Evolutionary conservation across 805 yeast species (phyloP), one percentile per base, ranked within the genome.

Genomic region (Monosporozyma solicola): DNA sequence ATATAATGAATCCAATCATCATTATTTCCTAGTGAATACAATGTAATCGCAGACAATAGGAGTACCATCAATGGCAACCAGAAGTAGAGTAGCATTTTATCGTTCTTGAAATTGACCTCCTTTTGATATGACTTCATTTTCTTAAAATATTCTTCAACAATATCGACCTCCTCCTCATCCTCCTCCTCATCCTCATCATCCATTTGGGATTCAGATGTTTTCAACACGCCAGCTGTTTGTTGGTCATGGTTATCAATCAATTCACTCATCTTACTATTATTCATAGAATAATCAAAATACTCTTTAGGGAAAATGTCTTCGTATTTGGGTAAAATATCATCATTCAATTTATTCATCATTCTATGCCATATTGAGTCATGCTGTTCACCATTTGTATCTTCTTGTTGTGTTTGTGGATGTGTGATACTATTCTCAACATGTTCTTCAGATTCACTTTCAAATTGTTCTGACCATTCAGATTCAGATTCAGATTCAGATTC

Each of bases 11-110:
- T 57, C 11, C 64, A 66, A 54, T 65, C 66, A 35, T 68, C 70
- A 46, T 65, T 67, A 15, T 64, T 62, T 3, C 77, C 75, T 22
- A 70, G 62, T 32, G 62, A 68, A 54, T 63, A 65, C 22, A 73
- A 56, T 5, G 77, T 65, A 52, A 78, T 72, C 58, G 75, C 73
- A 6, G 81, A 69, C 2, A 82, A 71, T 20, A 83, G 68, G 32
- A 87, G 65, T 16, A 84, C 59, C 51, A 88, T 70, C 37, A 87
- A 76, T 15, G 98, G 98, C 54, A 90, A 70, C 98, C 98, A 91
- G 77, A 91, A 90, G 66, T 90, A 87, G 55, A 88, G 71, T 57
- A 91, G 74, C 87, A 90, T 85, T 62, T 80, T 84, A 69, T 91
- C 98, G 62, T 88, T 85, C 60, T 70, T 71, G 54, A 79, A 71